A percentile compares a stretch with the other conserved stretches of the same genome.
These are phyloP conservation scores for Fonsecaea nubica DNA, from an alignment of 2,329 filamentous ascomycete species.

Conservation along the genomic window DNA sequence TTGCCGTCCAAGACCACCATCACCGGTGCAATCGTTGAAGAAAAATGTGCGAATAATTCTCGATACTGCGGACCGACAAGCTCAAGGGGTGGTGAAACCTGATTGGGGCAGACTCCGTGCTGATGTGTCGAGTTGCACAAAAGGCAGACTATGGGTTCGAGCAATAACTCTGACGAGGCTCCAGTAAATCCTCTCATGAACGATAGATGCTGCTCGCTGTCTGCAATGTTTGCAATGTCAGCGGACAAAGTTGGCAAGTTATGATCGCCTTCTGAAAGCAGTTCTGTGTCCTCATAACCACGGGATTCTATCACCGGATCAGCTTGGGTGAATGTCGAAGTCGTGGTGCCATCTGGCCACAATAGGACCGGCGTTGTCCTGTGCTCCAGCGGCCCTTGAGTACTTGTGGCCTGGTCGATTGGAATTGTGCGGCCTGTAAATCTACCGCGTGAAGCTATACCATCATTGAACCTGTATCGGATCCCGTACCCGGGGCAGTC, in stretches of 20 bases:
- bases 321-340: background rate
- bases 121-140: background rate
- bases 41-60: slow-evolving; percentile 31
- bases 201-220: background rate
- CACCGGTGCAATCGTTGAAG: slow-evolving; percentile 42
- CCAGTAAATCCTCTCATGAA: background rate
- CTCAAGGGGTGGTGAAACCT: slow-evolving; percentile 12
- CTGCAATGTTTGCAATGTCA: background rate
- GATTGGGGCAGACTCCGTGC: background rate
- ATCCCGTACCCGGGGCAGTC: slow-evolving; percentile 43
- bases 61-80: slow-evolving; percentile 1
- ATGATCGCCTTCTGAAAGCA: background rate
- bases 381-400: background rate
- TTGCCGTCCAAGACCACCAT: slow-evolving; percentile 43
- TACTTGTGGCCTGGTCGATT: background rate
- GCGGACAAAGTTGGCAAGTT: background rate
- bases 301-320: background rate
- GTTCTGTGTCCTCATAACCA: background rate
- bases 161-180: background rate
- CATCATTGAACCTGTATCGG: slow-evolving; percentile 42
- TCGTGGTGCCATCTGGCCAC: background rate
- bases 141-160: background rate
- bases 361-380: background rate
- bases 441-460: slow-evolving; percentile 36
- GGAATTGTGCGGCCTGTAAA: slow-evolving; percentile 30